Base-by-base conservation (phyloP, 2,329 filamentous ascomycete species). In the Pseudogymnoascus sp. region DNA sequence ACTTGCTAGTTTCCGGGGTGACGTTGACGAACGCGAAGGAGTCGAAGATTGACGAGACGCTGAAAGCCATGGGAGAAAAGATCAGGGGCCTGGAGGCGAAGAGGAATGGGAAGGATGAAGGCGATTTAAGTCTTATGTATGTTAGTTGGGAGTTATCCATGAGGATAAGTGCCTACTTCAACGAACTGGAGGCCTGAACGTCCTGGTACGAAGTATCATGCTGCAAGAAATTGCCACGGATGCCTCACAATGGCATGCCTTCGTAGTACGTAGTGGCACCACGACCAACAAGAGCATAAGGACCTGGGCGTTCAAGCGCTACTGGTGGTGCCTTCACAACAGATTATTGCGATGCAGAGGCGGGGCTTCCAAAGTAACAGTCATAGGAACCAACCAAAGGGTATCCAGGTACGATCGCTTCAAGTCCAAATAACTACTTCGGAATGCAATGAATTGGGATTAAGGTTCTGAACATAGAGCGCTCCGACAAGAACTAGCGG, bases 81-180 rank as follows among this genome's bases (percentile, higher is more conserved):
- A 33, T 64, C 13, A 31, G 46, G 13, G 59, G 38, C 6, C 50
- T 64, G 29, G 56, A 64, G 21, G 38, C 23, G 13, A 21, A 62
- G 7, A 33, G 59, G n/a, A 40, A 35, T 31, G 38, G 40, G 3
- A 60, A 61, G 19, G 62, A 64, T 35, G 38, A 61, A 44, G 38
- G 56, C 2, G 42, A 64, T 15, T 46, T 62, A 19, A 60, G 56
- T 4, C 62, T 64, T 17, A 64, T 64, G 62, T 60, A 64, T 38
- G 59, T 64, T 15, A 60, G 42, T 23, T 64, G 62, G 62, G 62
- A 64, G 38, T 21, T 64, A 26, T 42, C 62, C 2, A 11, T 62
- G 38, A 60, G 62, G 35, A 61, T 64, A 44, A 46, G 62, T 10
- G 59, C 59, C 13, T 40, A 60, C 23, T 60, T 60, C 23, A 42